Conservation (phyloP, 257 asterid species). For the Perilla frutescens region DNA sequence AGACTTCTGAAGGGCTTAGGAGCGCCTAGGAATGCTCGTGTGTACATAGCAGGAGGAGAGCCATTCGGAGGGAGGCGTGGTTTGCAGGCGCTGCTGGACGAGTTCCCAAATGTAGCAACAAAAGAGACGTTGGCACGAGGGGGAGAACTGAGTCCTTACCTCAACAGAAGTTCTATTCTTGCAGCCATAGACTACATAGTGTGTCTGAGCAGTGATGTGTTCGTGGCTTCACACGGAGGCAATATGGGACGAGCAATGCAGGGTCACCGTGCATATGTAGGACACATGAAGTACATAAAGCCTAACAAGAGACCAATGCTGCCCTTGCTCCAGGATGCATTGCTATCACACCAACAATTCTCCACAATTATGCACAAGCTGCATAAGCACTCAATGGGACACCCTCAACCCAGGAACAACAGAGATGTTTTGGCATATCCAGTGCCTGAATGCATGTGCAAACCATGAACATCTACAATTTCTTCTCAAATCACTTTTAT, state of each 20-base stretch:
- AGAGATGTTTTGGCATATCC: conserved; percentile 74
- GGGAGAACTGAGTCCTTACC: conserved; percentile 65
- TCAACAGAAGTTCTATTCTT: conserved; percentile 51
- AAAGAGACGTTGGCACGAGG: conserved; percentile 49
- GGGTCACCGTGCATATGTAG: conserved; percentile 75
- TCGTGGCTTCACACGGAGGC: conserved; percentile 70
- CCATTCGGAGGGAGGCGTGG: conserved; percentile 64
- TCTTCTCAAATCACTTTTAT: no score
- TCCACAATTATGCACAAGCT: conserved; percentile 44
- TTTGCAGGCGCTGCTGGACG: conserved; percentile 49
- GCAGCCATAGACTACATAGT: conserved; percentile 76
- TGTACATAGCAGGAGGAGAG: conserved; percentile 68
- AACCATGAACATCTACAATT: conserved; percentile 12
- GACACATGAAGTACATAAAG: conserved; percentile 63
- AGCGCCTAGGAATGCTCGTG: conserved; percentile 45
- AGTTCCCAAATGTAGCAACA: conserved; percentile 57
- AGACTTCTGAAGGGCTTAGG: conserved; percentile 62
- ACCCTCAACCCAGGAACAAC: conserved; percentile 51
- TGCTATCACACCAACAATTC: conserved; percentile 50
- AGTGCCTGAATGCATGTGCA: conserved; percentile 76
- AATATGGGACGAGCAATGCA: conserved; percentile 74
- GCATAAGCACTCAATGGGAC: conserved; percentile 61
- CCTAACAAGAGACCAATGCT: conserved; percentile 72
- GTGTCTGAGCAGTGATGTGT: conserved; percentile 61
- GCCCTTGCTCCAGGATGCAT: conserved; percentile 49